Evolutionary conservation across 306 rosid species (phyloP).

Genomic region (Herpetospermum pedunculosum): DNA sequence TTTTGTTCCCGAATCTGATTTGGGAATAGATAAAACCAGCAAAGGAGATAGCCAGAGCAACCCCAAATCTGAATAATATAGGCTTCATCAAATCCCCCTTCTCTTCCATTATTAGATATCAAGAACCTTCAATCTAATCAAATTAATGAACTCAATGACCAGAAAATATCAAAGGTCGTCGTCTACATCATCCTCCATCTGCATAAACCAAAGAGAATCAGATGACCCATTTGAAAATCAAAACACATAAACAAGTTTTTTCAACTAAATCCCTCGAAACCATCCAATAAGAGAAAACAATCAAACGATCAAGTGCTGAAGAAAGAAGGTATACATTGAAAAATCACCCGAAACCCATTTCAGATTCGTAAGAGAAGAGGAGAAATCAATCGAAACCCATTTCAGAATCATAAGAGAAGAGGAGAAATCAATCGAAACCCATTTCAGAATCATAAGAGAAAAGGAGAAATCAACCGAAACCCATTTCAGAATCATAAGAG

Average conservation of each 20-base stretch:
- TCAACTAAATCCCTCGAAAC: background rate
- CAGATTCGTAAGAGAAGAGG: background rate
- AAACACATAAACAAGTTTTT: background rate
- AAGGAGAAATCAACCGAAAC: too few relatives aligned
- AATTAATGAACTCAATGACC: slow-evolving; percentile 12
- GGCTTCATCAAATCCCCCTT: slow-evolving; percentile 44
- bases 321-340: background rate
- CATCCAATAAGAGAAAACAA: background rate
- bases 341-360: background rate
- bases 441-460: background rate
- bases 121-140: slow-evolving; percentile 13
- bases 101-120: slow-evolving; percentile 19
- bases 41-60: slow-evolving; percentile 62
- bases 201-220: slow-evolving; percentile 18
- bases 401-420: background rate
- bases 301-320: background rate
- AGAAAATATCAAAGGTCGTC: slow-evolving; percentile 18
- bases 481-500: background rate
- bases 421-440: background rate
- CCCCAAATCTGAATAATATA: slow-evolving; percentile 44
- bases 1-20: slow-evolving; percentile 29
- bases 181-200: slow-evolving; percentile 55
- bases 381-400: background rate
- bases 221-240: slow-evolving; percentile 1
- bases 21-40: slow-evolving; percentile 61